A percentile compares a stretch with the other conserved stretches of the same genome.
Evolutionary conservation across 805 yeast genomes (phyloP).

Genomic region (Candida argentea): DNA sequence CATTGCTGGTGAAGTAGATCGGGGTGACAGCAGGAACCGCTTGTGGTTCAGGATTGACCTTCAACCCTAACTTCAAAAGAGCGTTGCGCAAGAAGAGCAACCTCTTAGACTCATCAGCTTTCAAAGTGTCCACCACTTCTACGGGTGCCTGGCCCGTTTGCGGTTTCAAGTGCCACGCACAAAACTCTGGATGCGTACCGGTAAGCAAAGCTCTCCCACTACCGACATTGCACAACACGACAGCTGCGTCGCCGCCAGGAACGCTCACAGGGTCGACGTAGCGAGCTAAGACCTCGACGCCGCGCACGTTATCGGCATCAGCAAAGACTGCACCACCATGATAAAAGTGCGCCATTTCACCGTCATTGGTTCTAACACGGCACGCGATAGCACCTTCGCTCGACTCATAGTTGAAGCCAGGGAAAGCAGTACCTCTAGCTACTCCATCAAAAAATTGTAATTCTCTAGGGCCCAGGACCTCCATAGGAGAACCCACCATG

Average conservation of each 20-base stretch:
- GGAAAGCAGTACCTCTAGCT: conserved; percentile 70
- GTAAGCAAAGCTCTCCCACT: conserved; percentile 66
- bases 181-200: conserved; percentile 88
- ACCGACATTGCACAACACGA: conserved; percentile 57
- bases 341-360: conserved; percentile 39
- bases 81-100: conserved; percentile 46
- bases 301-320: conserved; percentile 50
- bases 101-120: conserved; percentile 37
- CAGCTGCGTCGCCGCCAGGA: conserved; percentile 39
- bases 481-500: conserved; percentile 69
- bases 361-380: conserved; percentile 24
- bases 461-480: conserved; percentile 81
- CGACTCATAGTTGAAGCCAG: conserved; percentile 71
- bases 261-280: conserved; percentile 53
- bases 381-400: conserved; percentile 67
- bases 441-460: conserved; percentile 73
- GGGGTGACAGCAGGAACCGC: conserved; percentile 64
- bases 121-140: conserved; percentile 24
- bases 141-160: conserved; percentile 21
- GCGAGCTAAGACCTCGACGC: conserved; percentile 65
- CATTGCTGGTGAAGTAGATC: conserved; percentile 39
- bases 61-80: conserved; percentile 52
- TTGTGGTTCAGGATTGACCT: conserved; percentile 44
- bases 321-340: conserved; percentile 90
- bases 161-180: conserved; percentile 38